phyloP scores from a whole-genome alignment of 805 yeast genomes.

The Metschnikowia bowlesiae region DNA sequence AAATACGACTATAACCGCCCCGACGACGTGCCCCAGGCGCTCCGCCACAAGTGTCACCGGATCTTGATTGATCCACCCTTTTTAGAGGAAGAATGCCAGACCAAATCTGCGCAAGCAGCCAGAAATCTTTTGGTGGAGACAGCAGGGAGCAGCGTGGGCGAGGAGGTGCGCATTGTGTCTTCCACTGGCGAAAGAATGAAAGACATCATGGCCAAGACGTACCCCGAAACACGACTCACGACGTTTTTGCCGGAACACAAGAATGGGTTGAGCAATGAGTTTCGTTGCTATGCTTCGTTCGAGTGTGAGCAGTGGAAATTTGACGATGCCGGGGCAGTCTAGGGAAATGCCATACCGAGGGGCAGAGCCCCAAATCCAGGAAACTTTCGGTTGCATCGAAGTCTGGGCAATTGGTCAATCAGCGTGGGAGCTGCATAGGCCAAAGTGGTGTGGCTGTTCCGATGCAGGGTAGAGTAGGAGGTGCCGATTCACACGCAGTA shows the following conservation, averaged over 20 bases:
- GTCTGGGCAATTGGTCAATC: no score
- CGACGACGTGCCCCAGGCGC: constrained; percentile 48
- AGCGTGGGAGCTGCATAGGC: no score
- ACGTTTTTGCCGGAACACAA: constrained; percentile 74
- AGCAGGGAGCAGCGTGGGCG: constrained; percentile 38
- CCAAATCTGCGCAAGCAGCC: constrained; percentile 54
- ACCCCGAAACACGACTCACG: constrained; percentile 64
- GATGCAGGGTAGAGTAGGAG: no score
- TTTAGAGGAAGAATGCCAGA: constrained; percentile 75
- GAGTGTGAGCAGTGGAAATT: constrained; percentile 69
- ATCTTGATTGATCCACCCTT: constrained; percentile 86
- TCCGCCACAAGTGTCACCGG: constrained; percentile 63
- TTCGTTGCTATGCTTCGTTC: constrained; percentile 76
- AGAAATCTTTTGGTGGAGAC: constrained; percentile 48
- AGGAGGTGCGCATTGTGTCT: constrained; percentile 52
- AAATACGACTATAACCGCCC: constrained; percentile 78
- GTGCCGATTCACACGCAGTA: no score
- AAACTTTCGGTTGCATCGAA: no score
- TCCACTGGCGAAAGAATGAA: constrained; percentile 91
- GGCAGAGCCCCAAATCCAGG: no score
- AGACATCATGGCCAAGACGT: constrained; percentile 52
- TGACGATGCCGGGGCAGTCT: constrained; percentile 13
- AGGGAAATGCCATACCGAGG: no score
- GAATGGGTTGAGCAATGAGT: constrained; percentile 83
- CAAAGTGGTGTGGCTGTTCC: no score